Base-by-base conservation (phyloP, 805 yeast genomes). In the Candida arabinofermentans region DNA sequence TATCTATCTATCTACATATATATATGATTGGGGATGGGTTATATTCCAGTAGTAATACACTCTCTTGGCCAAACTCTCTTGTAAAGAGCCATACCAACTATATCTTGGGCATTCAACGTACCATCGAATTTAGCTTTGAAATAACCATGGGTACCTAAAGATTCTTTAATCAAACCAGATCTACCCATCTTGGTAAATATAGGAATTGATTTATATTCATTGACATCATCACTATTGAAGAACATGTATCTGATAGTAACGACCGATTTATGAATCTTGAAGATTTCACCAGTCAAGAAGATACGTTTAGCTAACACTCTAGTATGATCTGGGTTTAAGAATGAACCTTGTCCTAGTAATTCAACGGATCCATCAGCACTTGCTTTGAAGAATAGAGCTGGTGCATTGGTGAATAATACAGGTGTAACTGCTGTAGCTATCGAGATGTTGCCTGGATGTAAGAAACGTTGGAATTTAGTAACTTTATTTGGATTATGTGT, bases 101-200 rank as follows among this genome's bases (percentile, higher is more conserved):
- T 81, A 65, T 93, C 99, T 66, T 90, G 97, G 0, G 96, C 84
- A 39, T 85, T 80, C 55, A 95, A 70, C 57, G 83, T 86, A 44
- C 90, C 91, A 60, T 93, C 97, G 56, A 93, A 93, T 8, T 86
- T 84, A 19, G 97, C 96, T 69, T 93, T 93, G 77, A 84, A 90
- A 70, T 91, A 88, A 49, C 99, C 99, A 62, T 93, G 99, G 2
- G 99, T 93, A 67, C 99, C 99, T 70, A 93, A 73, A 59, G 90
- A 79, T 62, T 91, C 97, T 65, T 87, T 91, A 61, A 95, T 91
- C 64, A 85, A 85, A 41, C 99, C 99, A 17, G 89, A 74, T 64
- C 97, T 81, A 38, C 99, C 99, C 55, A 82, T 75, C 62, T 86
- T 88, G 32, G 98, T 90, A 65, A 88, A 93, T 46, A 93, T 69